Evolutionary conservation across 2,329 filamentous ascomycete genomes (phyloP).

Genomic region (Neopestalotiopsis sp.): DNA sequence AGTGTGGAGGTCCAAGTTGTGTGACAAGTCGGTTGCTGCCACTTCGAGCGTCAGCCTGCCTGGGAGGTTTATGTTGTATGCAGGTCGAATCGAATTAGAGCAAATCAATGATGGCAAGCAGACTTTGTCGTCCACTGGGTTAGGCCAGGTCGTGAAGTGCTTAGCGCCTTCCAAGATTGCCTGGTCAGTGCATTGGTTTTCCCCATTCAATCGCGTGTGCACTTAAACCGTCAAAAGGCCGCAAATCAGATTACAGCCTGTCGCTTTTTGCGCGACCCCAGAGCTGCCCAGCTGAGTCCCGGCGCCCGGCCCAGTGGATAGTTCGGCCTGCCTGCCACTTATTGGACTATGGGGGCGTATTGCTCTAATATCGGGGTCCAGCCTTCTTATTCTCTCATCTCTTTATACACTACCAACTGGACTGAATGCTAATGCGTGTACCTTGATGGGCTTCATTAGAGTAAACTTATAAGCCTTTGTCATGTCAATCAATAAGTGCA

Average conservation of each 20-base stretch:
- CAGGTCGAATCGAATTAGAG: slow-evolving; percentile 4
- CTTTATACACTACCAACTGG: not conserved
- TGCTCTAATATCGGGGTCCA: slow-evolving; percentile 3
- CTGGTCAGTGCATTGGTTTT: slow-evolving; percentile 11
- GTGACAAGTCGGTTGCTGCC: slow-evolving; percentile 5
- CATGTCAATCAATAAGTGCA: no score
- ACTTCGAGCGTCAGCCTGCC: not conserved
- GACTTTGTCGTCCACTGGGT: slow-evolving; percentile 20
- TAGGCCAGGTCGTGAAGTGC: slow-evolving; percentile 16
- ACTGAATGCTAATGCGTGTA: not conserved
- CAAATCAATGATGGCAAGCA: slow-evolving; percentile 19
- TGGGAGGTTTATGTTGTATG: not conserved
- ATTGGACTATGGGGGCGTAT: not conserved
- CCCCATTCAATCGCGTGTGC: slow-evolving; percentile 9
- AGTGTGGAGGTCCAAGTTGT: not conserved
- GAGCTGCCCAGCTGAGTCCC: not conserved
- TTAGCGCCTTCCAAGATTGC: slow-evolving; percentile 15
- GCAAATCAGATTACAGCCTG: slow-evolving; percentile 2
- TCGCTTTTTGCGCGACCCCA: not conserved
- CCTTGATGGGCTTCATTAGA: not conserved
- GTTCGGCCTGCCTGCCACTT: not conserved
- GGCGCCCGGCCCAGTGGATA: slow-evolving; percentile 6
- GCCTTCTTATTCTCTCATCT: not conserved
- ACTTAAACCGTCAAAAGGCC: slow-evolving; percentile 7
- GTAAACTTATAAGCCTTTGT: no score